Evolutionary conservation across 2,329 filamentous ascomycete genomes (phyloP).

Genomic region (Paracoccidioides brasiliensis): DNA sequence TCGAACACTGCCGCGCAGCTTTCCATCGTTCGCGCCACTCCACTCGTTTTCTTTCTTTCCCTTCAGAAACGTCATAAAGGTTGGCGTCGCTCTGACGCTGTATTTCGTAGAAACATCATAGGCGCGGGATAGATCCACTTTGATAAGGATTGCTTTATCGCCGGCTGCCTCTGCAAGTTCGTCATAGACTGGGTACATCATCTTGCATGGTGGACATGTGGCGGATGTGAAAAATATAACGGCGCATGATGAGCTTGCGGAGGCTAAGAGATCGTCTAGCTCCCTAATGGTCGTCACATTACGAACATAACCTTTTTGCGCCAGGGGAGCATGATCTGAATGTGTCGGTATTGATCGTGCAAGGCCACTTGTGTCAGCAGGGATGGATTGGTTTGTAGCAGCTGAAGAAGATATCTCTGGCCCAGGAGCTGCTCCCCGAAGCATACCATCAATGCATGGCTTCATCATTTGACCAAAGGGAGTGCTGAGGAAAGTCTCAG

Average conservation of each 20-base stretch:
- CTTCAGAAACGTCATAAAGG: conserved; percentile 72
- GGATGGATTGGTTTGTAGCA: conserved; percentile 8
- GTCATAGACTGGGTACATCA: conserved; percentile 70
- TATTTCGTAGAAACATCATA: conserved; percentile 53
- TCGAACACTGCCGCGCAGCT: conserved; percentile 58
- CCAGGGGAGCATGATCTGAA: conserved; percentile 4
- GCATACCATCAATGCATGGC: conserved; percentile 56
- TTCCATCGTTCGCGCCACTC: conserved; percentile 58
- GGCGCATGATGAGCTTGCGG: conserved; percentile 54
- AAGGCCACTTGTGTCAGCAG: conserved; percentile 10
- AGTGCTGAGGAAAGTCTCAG: conserved; percentile 70
- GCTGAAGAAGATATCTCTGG: conserved; percentile 23
- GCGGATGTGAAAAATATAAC: conserved; percentile 87
- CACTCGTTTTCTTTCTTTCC: conserved; percentile 67
- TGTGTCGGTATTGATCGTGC: conserved; percentile 9
- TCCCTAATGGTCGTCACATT: conserved; percentile 46
- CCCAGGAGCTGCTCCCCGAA: conserved; percentile 50
- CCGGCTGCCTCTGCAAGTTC: conserved; percentile 62
- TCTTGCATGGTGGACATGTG: conserved; percentile 73
- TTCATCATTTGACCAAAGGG: conserved; percentile 80
- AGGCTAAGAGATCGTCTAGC: conserved; percentile 47
- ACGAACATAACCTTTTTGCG: conserved; percentile 40
- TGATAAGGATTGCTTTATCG: conserved; percentile 58
- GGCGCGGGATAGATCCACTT: conserved; percentile 62
- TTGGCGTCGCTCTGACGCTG: conserved; percentile 64